These are phyloP conservation scores for Arthrocladium fulminans DNA, from an alignment of 2,329 filamentous ascomycete genomes.

Conservation along the genomic window DNA sequence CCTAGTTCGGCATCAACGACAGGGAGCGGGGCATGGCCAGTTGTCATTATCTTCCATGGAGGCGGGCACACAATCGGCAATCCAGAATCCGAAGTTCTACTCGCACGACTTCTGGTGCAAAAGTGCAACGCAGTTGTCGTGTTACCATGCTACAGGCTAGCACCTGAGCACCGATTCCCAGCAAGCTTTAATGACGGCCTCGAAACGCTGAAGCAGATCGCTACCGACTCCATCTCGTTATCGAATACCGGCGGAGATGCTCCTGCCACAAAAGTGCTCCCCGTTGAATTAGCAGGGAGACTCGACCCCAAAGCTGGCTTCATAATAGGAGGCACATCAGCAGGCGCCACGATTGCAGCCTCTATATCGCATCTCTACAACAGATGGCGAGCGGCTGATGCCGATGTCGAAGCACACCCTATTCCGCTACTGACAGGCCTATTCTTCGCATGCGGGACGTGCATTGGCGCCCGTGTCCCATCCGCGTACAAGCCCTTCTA, in stretches of 20 bases:
- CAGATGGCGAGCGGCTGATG: constrained; percentile 29
- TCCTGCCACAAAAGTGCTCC: not conserved
- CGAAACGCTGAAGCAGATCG: constrained; percentile 40
- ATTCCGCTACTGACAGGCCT: constrained; percentile 38
- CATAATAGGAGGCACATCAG: constrained; percentile 41
- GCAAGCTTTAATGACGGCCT: constrained; percentile 36
- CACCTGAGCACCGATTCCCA: constrained; percentile 41
- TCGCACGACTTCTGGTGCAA: constrained; percentile 17
- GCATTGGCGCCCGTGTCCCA: constrained; percentile 27
- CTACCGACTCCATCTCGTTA: constrained; percentile 12
- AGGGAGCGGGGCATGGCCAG: constrained; percentile 11
- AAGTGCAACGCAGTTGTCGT: constrained; percentile 22
- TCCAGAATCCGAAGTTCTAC: constrained; percentile 18
- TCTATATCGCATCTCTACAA: constrained; percentile 31
- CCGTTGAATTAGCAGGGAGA: not conserved
- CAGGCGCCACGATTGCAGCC: constrained; percentile 37
- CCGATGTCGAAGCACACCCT: constrained; percentile 21
- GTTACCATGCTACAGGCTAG: constrained; percentile 29
- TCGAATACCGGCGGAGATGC: not conserved
- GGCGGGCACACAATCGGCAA: constrained; percentile 23
- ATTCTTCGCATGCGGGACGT: constrained; percentile 35
- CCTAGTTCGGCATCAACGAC: not conserved
- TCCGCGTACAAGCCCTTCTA: constrained; percentile 32
- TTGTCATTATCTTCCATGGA: constrained; percentile 23
- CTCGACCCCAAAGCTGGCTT: constrained; percentile 30